These are phyloP conservation scores for Carex kokanica DNA, from an alignment of 176 grass and related monocot genomes.

Conservation along the genomic window DNA sequence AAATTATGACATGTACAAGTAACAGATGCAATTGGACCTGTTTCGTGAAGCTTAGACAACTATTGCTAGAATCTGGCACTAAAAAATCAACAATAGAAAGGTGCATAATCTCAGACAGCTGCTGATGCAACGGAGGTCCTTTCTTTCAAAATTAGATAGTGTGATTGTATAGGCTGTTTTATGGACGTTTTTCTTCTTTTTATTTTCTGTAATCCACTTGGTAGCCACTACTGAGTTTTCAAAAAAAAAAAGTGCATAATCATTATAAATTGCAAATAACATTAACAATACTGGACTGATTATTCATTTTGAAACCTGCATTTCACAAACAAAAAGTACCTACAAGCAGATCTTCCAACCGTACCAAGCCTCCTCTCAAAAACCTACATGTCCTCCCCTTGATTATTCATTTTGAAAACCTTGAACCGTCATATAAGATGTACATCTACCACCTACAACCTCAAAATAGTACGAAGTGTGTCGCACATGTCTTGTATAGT, in stretches of 20 bases:
- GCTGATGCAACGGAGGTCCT: too few relatives aligned
- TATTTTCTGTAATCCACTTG: too few relatives aligned
- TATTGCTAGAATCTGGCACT: background rate
- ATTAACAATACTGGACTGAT: background rate
- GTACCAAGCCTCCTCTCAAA: background rate
- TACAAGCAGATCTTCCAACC: background rate
- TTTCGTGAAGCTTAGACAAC: background rate
- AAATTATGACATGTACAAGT: background rate
- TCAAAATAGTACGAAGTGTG: conserved; percentile 91
- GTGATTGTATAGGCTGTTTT: too few relatives aligned
- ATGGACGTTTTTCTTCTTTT: too few relatives aligned
- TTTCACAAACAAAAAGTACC: conserved; percentile 16
- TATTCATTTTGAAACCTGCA: background rate
- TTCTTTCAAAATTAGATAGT: too few relatives aligned
- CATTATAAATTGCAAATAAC: background rate
- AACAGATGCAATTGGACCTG: background rate
- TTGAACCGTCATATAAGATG: background rate
- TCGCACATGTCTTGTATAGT: conserved; percentile 97
- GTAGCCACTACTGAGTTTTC: too few relatives aligned
- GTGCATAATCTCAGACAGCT: too few relatives aligned
- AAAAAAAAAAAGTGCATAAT: too few relatives aligned
- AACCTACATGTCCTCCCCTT: background rate
- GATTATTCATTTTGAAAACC: background rate
- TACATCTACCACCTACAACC: conserved; percentile 48
- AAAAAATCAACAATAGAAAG: background rate